Conservation (phyloP, 2,329 filamentous ascomycete genomes). For the Exophiala spinifera region DNA sequence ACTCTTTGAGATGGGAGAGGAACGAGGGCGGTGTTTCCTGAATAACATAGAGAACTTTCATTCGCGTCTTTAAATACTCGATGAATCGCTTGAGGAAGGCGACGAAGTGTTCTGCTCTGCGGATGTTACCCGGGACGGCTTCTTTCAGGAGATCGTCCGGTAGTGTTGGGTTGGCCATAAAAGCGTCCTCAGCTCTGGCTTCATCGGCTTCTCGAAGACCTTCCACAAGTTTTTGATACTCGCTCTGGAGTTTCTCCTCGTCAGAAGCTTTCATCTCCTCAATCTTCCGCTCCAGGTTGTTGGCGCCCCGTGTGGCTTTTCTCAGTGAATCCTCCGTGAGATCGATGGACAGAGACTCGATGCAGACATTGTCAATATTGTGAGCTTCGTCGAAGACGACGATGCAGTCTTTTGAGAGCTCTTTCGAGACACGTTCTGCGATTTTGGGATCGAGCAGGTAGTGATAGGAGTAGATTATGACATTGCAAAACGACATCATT, state of each 20-base stretch:
- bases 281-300: constrained; percentile 87
- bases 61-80: constrained; percentile 94
- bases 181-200: constrained; percentile 86
- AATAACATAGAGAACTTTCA: constrained; percentile 97
- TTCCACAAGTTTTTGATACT: constrained; percentile 93
- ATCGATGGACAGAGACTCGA: constrained; percentile 94
- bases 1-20: constrained; percentile 84
- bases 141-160: constrained; percentile 94
- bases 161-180: constrained; percentile 93
- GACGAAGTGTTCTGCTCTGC: constrained; percentile 92
- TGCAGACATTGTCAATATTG: constrained; percentile 99
- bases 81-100: constrained; percentile 94
- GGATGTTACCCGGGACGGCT: constrained; percentile 93
- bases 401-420: constrained; percentile 96
- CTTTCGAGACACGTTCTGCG: constrained; percentile 88
- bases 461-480: constrained; percentile 99
- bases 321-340: constrained; percentile 91
- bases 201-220: constrained; percentile 85
- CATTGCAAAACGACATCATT: constrained; percentile 99
- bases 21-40: constrained; percentile 96
- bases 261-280: constrained; percentile 94
- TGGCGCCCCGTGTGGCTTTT: constrained; percentile 84
- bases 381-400: constrained; percentile 98
- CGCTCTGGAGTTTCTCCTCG: constrained; percentile 86
- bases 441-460: constrained; percentile 98